Base-by-base conservation (phyloP, 441 rosid genomes). In the Lepidium campestre region DNA sequence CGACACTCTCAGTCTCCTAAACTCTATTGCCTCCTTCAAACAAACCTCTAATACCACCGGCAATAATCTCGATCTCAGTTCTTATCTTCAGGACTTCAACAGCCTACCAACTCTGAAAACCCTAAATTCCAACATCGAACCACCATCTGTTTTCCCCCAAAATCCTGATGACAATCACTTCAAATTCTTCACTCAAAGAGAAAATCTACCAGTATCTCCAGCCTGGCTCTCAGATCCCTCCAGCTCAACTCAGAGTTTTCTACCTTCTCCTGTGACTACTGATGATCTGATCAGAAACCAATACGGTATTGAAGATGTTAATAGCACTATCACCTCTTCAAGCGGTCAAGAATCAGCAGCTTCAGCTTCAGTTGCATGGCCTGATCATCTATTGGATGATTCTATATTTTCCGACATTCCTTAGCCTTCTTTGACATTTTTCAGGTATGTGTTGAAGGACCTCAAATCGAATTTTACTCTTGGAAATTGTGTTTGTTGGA, bases 331-430 rank as follows among this genome's bases (percentile, higher is more conserved):
- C 18, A 62, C 60, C 19, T 25, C 73, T 70, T 82, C 94, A 34
- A 80, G 82, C 74, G 72, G 76, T 50, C 82, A 76, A 52, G 84
- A 75, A 19, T 72, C 76, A n/a, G 75, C 37, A 56, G 64, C 52
- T 63, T 83, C 81, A 37, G 80, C 72, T 61, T 39, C 80, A 68
- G 68, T 86, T 7, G 62, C 67, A 40, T 83, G 91, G 91, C 82
- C 80, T 45, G 79, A 80, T 40, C 73, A 83, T 25, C 72, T 85
- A 50, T 77, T 90, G 47, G 86, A 83, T 68, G 86, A 85, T 31
- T 82, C 88, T 60, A 67, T 86, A 13, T 83, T 81, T 77, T 75
- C 80, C 64, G 87, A 85, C 59, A 82, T 82, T 64, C 68, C 82
- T 49, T 82, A 75, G 72, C 72, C 55, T 46, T 37, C 3, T 57